These are phyloP conservation scores for Calonectria fujianensis DNA, from an alignment of 2,329 filamentous ascomycete species.

Conservation along the genomic window DNA sequence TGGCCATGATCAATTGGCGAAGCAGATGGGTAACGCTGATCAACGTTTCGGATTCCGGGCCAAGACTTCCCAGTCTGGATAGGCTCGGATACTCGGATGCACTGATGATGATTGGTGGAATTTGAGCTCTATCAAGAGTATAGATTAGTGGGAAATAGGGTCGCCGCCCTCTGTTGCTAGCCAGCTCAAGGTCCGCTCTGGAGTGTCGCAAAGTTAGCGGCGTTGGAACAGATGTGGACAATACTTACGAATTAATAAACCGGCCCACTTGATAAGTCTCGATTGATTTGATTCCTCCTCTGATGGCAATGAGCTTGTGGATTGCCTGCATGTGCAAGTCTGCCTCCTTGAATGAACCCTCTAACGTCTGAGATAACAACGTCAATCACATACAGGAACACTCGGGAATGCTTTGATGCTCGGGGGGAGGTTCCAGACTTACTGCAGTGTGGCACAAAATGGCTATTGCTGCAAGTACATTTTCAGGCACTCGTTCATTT, in stretches of 20 bases:
- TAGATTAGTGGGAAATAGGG: conserved; percentile 27
- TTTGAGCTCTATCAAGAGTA: background rate
- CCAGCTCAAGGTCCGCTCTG: conserved; percentile 28
- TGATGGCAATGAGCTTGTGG: background rate
- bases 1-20: conserved; percentile 15
- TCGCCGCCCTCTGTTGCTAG: conserved; percentile 1
- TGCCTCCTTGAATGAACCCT: conserved; percentile 17
- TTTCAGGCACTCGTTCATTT: conserved; percentile 4
- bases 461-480: conserved; percentile 21
- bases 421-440: background rate
- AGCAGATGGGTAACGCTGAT: background rate
- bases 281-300: conserved; percentile 24
- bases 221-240: background rate
- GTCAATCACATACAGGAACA: background rate
- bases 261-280: conserved; percentile 25
- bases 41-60: conserved; percentile 6
- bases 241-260: conserved; percentile 32
- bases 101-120: background rate
- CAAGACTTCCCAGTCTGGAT: conserved; percentile 11
- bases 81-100: background rate
- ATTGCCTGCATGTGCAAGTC: conserved; percentile 20
- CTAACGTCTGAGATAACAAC: conserved; percentile 1
- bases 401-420: background rate
- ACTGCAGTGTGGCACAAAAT: conserved; percentile 17
- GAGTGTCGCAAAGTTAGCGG: background rate